phyloP scores from a whole-genome alignment of 148 eudicot genomes.

The Silene uniflora region DNA sequence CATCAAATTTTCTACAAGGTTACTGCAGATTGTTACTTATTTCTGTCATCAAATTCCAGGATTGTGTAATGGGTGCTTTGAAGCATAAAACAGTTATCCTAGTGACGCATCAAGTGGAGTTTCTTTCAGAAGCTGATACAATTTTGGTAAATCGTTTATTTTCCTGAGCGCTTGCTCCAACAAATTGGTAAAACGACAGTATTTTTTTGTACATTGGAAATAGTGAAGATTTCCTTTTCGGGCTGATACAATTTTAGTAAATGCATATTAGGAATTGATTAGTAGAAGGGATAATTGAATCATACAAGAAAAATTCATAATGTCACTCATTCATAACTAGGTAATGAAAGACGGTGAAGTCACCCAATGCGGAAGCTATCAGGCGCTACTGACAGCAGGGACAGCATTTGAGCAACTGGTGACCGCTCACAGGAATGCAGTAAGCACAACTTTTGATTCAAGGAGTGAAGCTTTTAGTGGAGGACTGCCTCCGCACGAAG shows the following conservation, averaged over 20 bases:
- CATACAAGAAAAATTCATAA: no score
- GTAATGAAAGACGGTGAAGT: conserved; percentile 4
- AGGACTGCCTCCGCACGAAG: background rate
- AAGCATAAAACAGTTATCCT: conserved; percentile 49
- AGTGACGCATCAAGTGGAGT: conserved; percentile 47
- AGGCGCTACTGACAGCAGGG: background rate
- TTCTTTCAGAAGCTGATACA: conserved; percentile 30
- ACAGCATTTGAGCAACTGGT: no score
- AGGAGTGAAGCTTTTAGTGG: background rate
- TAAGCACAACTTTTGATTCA: background rate
- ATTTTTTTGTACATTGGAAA: no score
- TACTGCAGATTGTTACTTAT: background rate
- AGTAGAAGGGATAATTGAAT: no score
- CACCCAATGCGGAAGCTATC: conserved; percentile 7
- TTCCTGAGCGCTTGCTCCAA: no score
- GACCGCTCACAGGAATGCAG: background rate
- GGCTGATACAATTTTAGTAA: no score
- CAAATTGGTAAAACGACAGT: no score
- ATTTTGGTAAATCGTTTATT: conserved; percentile 34
- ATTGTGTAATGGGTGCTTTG: conserved; percentile 59
- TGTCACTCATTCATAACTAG: background rate
- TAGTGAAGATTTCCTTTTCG: no score
- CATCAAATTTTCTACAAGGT: no score
- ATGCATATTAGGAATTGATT: no score
- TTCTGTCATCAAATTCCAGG: conserved; percentile 28